A percentile compares a stretch with the other conserved stretches of the same genome.
phyloP scores from a whole-genome alignment of 2,329 filamentous ascomycete genomes.

The Cytospora schulzeri region DNA sequence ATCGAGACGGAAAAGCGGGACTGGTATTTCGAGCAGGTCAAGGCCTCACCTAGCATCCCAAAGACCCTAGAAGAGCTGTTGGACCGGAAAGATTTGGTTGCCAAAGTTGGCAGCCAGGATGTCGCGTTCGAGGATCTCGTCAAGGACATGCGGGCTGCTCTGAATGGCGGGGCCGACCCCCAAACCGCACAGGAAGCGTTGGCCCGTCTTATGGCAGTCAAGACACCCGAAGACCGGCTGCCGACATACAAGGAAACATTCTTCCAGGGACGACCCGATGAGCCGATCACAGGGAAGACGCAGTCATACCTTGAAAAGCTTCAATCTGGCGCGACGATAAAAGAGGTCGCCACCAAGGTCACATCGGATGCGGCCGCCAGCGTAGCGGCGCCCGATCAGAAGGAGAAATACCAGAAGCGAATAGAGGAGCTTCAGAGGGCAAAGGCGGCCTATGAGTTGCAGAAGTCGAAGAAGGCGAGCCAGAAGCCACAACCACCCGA shows the following conservation, averaged over 20 bases:
- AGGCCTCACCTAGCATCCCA: conserved; percentile 29
- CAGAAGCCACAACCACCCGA: conserved; percentile 27
- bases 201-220: conserved; percentile 28
- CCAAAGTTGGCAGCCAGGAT: conserved; percentile 24
- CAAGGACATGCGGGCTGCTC: conserved; percentile 28
- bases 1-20: conserved; percentile 54
- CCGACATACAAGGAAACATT: conserved; percentile 32
- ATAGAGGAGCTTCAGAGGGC: conserved; percentile 34
- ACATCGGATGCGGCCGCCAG: conserved; percentile 32
- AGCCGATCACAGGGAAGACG: conserved; percentile 29
- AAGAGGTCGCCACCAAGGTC: conserved; percentile 33
- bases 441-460: conserved; percentile 32
- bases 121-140: conserved; percentile 28
- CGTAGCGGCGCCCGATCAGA: conserved; percentile 30
- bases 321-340: conserved; percentile 31
- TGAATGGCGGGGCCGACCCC: conserved; percentile 9
- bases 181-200: conserved; percentile 20
- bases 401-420: conserved; percentile 35
- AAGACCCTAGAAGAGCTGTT: conserved; percentile 30
- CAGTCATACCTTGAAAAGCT: conserved; percentile 34
- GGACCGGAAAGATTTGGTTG: conserved; percentile 22
- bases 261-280: conserved; percentile 28
- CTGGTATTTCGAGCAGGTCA: conserved; percentile 50
- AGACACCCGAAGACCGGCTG: conserved; percentile 23
- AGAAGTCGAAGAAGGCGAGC: conserved; percentile 34